Percentiles rank a stretch among this genome's conserved stretches.
These are phyloP conservation scores for Kodamaea kaohsiungensis DNA, from an alignment of 805 yeast species.

Conservation along the genomic window DNA sequence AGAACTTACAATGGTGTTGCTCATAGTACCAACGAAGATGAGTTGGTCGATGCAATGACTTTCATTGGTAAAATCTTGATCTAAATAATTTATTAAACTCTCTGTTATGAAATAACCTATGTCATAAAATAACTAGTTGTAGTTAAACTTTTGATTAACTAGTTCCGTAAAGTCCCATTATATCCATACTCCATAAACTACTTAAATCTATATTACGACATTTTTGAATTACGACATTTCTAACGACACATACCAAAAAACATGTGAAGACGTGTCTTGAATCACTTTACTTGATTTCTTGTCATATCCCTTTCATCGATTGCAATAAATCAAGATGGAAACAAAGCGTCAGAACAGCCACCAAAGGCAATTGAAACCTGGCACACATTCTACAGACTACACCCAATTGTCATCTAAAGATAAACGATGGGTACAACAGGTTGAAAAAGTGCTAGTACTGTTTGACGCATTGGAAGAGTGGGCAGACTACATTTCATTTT, in stretches of 20 bases:
- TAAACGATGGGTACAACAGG: constrained; percentile 62
- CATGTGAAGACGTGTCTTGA: not conserved
- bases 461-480: constrained; percentile 90
- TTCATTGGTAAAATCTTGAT: constrained; percentile 31
- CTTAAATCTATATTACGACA: not conserved
- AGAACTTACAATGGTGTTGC: constrained; percentile 61
- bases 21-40: constrained; percentile 70
- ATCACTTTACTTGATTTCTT: not conserved
- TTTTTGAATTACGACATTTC: not conserved
- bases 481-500: constrained; percentile 96
- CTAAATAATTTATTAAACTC: constrained; percentile 3
- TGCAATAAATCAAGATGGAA: not conserved
- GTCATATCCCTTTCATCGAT: not conserved
- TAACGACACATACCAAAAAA: not conserved
- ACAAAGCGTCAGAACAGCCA: not conserved
- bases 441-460: constrained; percentile 69
- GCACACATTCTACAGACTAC: constrained; percentile 2
- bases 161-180: too few species aligned
- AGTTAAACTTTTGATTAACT: too few species aligned
- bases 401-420: constrained; percentile 33
- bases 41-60: constrained; percentile 52
- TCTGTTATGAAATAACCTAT: not conserved
- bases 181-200: too few species aligned
- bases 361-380: not conserved
- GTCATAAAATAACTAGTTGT: not conserved